Evolutionary conservation across 1,139 yeast genomes (phyloP).

Genomic region (Zygotorulaspora mrakii): DNA sequence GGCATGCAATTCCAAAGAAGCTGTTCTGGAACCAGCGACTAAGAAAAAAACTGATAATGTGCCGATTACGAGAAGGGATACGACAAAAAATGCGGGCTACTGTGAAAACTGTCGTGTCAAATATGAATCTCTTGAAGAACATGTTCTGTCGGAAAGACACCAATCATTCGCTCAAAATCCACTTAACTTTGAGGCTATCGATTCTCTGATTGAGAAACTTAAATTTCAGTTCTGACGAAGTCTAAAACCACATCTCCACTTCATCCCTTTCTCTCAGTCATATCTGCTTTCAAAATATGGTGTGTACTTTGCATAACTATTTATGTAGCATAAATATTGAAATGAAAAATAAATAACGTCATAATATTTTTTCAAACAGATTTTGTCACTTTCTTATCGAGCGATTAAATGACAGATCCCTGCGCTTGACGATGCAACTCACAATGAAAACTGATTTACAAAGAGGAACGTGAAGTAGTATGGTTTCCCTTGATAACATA

Average conservation of each 20-base stretch:
- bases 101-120: slow-evolving; percentile 93
- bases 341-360: no score
- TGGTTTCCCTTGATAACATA: no score
- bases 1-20: slow-evolving; percentile 5
- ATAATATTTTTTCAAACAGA: neutral
- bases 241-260: no score
- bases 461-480: no score
- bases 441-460: no score
- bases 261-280: no score
- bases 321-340: neutral
- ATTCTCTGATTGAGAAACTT: slow-evolving; percentile 54
- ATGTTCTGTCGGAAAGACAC: slow-evolving; percentile 67
- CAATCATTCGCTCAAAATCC: slow-evolving; percentile 73
- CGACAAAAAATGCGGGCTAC: slow-evolving; percentile 50
- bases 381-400: neutral
- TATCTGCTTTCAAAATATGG: no score
- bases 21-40: slow-evolving; percentile 5
- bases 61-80: slow-evolving; percentile 16
- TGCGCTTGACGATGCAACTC: no score
- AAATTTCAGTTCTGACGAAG: slow-evolving; percentile 32
- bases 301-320: slow-evolving; percentile 1
- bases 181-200: slow-evolving; percentile 72
- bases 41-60: slow-evolving; percentile 7
- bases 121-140: slow-evolving; percentile 77
- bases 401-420: no score